Conservation (phyloP, 352 stramenopile species). For the Phytophthora palmivora region DNA sequence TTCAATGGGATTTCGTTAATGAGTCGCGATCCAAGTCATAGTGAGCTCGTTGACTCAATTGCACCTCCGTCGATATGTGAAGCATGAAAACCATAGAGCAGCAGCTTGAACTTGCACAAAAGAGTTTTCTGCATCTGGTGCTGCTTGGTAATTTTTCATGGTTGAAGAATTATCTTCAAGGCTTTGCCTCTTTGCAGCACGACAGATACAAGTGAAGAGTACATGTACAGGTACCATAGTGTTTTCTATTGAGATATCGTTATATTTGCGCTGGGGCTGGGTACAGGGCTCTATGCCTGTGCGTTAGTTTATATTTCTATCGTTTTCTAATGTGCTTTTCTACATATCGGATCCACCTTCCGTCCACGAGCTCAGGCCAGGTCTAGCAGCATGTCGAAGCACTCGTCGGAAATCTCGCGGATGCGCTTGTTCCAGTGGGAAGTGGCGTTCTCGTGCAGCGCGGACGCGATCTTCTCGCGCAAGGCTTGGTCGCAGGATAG, state of each 20-base stretch:
- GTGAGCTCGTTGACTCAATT: no score
- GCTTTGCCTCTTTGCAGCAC: slow-evolving; percentile 24
- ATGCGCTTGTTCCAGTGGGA: slow-evolving; percentile 83
- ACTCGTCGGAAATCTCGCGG: slow-evolving; percentile 79
- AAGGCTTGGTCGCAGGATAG: slow-evolving; percentile 60
- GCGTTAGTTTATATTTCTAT: slow-evolving; percentile 39
- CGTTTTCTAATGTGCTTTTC: slow-evolving; percentile 32
- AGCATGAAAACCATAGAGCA: no score
- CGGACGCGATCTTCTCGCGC: slow-evolving; percentile 65
- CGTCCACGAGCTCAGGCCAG: slow-evolving; percentile 48
- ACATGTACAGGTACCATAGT: no score
- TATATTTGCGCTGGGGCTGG: slow-evolving; percentile 21
- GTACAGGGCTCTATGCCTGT: slow-evolving; percentile 34
- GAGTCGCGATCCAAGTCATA: no score
- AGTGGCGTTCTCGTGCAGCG: slow-evolving; percentile 70
- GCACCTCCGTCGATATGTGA: no score
- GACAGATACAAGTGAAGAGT: no score
- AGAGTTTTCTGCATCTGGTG: no score
- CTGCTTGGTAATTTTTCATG: slow-evolving; percentile 3
- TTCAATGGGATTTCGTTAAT: no score
- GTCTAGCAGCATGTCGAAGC: slow-evolving; percentile 84
- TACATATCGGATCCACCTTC: background rate
- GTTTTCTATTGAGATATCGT: slow-evolving; percentile 40
- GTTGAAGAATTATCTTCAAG: slow-evolving; percentile 18
- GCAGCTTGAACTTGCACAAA: no score